phyloP scores from a whole-genome alignment of 192 early-diverging fungal species.

The Rhizoclosmatium globosum region DNA sequence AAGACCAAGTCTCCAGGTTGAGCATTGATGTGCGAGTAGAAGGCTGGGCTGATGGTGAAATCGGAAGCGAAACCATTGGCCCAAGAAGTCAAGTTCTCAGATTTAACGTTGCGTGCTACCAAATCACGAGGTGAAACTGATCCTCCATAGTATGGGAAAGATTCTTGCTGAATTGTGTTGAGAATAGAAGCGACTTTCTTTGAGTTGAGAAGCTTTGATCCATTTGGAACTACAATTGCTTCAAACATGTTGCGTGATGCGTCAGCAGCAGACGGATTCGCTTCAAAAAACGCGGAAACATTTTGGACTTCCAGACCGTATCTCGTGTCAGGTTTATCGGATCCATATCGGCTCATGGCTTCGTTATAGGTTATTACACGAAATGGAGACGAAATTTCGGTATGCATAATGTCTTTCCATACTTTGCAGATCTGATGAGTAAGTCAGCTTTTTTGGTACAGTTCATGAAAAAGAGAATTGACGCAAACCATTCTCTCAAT shows the following conservation, averaged over 20 bases:
- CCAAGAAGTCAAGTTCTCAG: constrained; percentile 54
- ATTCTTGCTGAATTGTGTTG: constrained; percentile 30
- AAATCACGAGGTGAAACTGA: constrained; percentile 35
- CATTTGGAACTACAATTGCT: constrained; percentile 34
- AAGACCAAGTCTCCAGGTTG: constrained; percentile 67
- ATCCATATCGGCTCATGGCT: constrained; percentile 85
- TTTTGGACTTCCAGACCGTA: constrained; percentile 75
- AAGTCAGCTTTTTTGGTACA: background rate
- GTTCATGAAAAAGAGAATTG: background rate
- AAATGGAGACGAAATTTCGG: constrained; percentile 68
- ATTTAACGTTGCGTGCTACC: constrained; percentile 58
- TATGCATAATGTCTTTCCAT: constrained; percentile 63
- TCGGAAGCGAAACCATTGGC: background rate
- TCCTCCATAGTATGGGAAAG: constrained; percentile 45
- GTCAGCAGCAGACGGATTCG: background rate
- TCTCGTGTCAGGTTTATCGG: constrained; percentile 90
- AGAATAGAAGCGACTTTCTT: constrained; percentile 21
- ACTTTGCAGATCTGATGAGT: constrained; percentile 48
- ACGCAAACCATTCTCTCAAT: constrained; percentile 73
- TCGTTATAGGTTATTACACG: constrained; percentile 81
- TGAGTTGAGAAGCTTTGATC: background rate
- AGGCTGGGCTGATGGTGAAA: background rate
- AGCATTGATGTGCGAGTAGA: constrained; percentile 22
- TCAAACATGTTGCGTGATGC: constrained; percentile 23
- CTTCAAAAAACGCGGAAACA: constrained; percentile 13